phyloP scores from a whole-genome alignment of 2,329 filamentous ascomycete species.

The Tolypocladium capitatum region DNA sequence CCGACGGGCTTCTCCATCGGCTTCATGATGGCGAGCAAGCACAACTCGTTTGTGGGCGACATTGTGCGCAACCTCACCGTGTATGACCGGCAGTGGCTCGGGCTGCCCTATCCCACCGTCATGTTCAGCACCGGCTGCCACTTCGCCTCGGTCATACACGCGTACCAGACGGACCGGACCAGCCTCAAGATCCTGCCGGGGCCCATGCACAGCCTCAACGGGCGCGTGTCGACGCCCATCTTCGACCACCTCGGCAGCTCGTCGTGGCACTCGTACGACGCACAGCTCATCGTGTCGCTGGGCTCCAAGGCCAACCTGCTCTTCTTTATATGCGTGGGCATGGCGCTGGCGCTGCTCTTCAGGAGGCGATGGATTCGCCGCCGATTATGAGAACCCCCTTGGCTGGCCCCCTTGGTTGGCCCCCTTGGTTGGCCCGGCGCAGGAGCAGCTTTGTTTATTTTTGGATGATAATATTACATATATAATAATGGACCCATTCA shows the following conservation, averaged over 20 bases:
- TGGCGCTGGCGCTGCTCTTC: conserved; percentile 8
- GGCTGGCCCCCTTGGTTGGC: no score
- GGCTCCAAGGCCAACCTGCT: conserved; percentile 6
- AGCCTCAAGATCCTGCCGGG: conserved; percentile 23
- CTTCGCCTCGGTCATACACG: conserved; percentile 27
- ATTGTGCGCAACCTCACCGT: conserved; percentile 18
- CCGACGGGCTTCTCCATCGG: conserved; percentile 26
- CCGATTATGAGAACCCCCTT: conserved; percentile 5
- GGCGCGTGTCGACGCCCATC: conserved; percentile 23
- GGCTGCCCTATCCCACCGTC: conserved; percentile 24
- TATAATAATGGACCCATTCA: not conserved
- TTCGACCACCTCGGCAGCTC: conserved; percentile 28
- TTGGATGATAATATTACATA: not conserved
- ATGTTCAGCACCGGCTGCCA: conserved; percentile 31
- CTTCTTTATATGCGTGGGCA: conserved; percentile 8
- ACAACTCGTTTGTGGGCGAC: conserved; percentile 19
- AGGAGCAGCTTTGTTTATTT: not conserved
- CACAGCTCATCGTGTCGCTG: conserved; percentile 8
- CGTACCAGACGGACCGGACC: conserved; percentile 17
- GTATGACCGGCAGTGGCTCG: conserved; percentile 25
- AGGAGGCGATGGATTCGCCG: conserved; percentile 7
- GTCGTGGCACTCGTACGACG: conserved; percentile 28
- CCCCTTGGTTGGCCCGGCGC: not conserved
- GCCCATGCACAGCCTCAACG: conserved; percentile 24
- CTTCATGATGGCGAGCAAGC: conserved; percentile 25